phyloP scores from a whole-genome alignment of 108 stramenopile species.

The Fistulifera solaris region DNA sequence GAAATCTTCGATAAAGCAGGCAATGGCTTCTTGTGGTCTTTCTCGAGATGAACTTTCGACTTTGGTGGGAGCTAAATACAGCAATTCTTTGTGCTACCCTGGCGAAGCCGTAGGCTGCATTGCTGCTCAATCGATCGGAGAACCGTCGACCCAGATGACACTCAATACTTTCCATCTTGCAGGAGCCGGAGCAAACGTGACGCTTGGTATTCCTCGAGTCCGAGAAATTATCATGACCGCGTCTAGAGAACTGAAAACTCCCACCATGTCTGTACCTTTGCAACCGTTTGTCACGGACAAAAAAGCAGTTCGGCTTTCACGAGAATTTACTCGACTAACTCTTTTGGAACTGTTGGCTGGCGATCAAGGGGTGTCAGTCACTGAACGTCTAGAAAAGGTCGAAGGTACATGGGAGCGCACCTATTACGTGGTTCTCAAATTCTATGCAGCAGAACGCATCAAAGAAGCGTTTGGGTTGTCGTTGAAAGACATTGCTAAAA shows the following conservation, averaged over 20 bases:
- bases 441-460: slow-evolving; percentile 81
- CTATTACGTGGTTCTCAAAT: slow-evolving; percentile 71
- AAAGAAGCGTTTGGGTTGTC: slow-evolving; percentile 81
- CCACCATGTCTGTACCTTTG: slow-evolving; percentile 93
- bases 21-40: slow-evolving; percentile 45
- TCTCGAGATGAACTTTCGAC: slow-evolving; percentile 37
- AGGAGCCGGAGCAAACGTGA: slow-evolving; percentile 99
- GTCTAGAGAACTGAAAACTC: slow-evolving; percentile 89
- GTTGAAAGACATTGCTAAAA: slow-evolving; percentile 70
- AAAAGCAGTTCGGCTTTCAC: slow-evolving; percentile 60
- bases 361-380: slow-evolving; percentile 53
- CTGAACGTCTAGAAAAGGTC: slow-evolving; percentile 55
- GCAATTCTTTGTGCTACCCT: slow-evolving; percentile 82
- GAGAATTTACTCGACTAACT: slow-evolving; percentile 69
- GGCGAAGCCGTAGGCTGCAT: slow-evolving; percentile 99
- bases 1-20: slow-evolving; percentile 37
- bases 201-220: slow-evolving; percentile 97
- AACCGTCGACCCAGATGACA: slow-evolving; percentile 99
- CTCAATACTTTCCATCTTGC: slow-evolving; percentile 99
- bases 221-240: slow-evolving; percentile 99
- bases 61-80: slow-evolving; percentile 88
- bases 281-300: slow-evolving; percentile 33
- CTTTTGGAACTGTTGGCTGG: slow-evolving; percentile 83
- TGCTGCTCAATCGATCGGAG: slow-evolving; percentile 95
- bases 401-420: slow-evolving; percentile 69